These are phyloP conservation scores for Hymenoscyphus fraxineus DNA, from an alignment of 2,329 filamentous ascomycete genomes.

Conservation along the genomic window DNA sequence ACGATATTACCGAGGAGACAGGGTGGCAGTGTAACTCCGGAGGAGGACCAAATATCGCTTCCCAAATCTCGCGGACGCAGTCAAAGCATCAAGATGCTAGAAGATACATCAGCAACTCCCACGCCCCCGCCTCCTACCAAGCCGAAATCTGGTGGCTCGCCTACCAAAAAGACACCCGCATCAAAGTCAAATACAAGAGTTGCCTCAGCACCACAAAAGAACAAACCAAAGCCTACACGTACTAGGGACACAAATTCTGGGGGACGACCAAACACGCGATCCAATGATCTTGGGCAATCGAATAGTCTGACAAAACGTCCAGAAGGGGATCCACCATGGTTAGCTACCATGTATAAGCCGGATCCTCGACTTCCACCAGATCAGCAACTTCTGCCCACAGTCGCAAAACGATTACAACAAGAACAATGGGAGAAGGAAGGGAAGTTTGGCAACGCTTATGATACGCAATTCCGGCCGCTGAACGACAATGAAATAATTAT, in stretches of 20 bases:
- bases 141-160: slow-evolving; percentile 44
- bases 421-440: slow-evolving; percentile 94
- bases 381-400: slow-evolving; percentile 90
- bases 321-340: slow-evolving; percentile 94
- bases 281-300: slow-evolving; percentile 48
- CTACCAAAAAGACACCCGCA: slow-evolving; percentile 45
- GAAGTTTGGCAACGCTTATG: slow-evolving; percentile 78
- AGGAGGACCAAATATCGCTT: slow-evolving; percentile 57
- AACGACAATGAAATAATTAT: slow-evolving; percentile 57
- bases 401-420: slow-evolving; percentile 85
- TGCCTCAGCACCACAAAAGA: slow-evolving; percentile 39
- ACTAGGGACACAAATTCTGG: slow-evolving; percentile 44
- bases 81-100: slow-evolving; percentile 59
- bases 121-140: slow-evolving; percentile 32
- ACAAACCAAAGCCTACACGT: slow-evolving; percentile 60
- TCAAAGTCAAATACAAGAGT: slow-evolving; percentile 31
- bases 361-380: slow-evolving; percentile 92
- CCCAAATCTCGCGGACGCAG: slow-evolving; percentile 66
- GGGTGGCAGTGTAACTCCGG: slow-evolving; percentile 48
- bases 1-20: slow-evolving; percentile 61
- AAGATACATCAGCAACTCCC: slow-evolving; percentile 45
- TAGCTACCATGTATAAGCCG: slow-evolving; percentile 90
- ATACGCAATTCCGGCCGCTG: slow-evolving; percentile 80
- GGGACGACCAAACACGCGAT: slow-evolving; percentile 59
- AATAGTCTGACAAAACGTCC: slow-evolving; percentile 55